These are phyloP conservation scores for Lanmaoa pseudosensibilis DNA, from an alignment of 768 basidiomycete species.

Conservation along the genomic window DNA sequence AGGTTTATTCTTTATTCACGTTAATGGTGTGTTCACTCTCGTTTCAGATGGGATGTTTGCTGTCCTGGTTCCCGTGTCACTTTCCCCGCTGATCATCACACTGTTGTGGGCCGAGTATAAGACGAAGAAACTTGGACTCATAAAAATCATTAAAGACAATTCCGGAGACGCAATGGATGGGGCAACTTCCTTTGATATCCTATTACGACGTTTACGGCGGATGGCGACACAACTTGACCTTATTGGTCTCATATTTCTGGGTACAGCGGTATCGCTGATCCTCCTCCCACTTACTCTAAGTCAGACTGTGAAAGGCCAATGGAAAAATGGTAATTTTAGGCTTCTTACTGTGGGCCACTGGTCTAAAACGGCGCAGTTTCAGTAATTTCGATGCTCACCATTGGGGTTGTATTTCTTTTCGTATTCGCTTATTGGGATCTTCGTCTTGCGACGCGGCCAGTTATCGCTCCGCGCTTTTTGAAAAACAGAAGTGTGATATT, in stretches of 20 bases:
- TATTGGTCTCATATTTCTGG: constrained; percentile 52
- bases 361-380: constrained; percentile 36
- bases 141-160: constrained; percentile 11
- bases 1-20: constrained; percentile 25
- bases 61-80: constrained; percentile 51
- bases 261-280: constrained; percentile 48
- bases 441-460: constrained; percentile 53
- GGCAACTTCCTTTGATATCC: neutral
- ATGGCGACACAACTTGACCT: constrained; percentile 43
- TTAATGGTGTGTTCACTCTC: neutral
- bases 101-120: constrained; percentile 56
- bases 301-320: constrained; percentile 38
- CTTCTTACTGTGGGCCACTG: neutral
- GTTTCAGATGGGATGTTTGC: constrained; percentile 55
- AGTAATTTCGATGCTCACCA: constrained; percentile 51
- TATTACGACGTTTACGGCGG: constrained; percentile 14
- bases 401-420: constrained; percentile 47
- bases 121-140: constrained; percentile 40
- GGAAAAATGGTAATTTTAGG: constrained; percentile 43
- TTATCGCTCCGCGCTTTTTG: constrained; percentile 61
- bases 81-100: constrained; percentile 52
- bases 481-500: constrained; percentile 58
- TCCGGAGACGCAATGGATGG: neutral
- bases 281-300: constrained; percentile 56
- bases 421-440: constrained; percentile 48